A percentile compares a stretch with the other conserved stretches of the same genome.
Conservation (phyloP, 495 filamentous ascomycete species). For the Penicillium turbatum region DNA sequence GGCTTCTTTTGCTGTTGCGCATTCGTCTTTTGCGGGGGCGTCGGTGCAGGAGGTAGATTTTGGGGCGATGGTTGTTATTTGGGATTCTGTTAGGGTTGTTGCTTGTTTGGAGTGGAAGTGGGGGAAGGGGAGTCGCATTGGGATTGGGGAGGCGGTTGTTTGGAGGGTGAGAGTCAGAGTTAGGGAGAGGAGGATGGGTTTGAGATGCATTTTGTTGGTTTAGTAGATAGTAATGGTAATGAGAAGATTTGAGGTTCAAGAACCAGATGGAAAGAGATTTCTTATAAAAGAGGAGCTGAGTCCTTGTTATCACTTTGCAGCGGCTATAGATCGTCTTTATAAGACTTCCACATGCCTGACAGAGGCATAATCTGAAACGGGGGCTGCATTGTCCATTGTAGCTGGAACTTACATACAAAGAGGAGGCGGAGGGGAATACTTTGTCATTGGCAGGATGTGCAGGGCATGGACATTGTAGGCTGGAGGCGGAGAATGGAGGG, state of each 20-base stretch:
- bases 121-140: slow-evolving; percentile 3
- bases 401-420: slow-evolving; percentile 5
- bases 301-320: background rate
- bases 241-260: background rate
- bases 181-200: slow-evolving; percentile 12
- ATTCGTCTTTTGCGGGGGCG: slow-evolving; percentile 49
- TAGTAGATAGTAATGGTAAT: background rate
- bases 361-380: background rate
- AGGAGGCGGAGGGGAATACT: background rate
- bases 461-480: slow-evolving; percentile 1
- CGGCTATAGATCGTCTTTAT: background rate
- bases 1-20: slow-evolving; percentile 61
- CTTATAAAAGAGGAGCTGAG: background rate
- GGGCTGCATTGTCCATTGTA: background rate
- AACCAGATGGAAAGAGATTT: no score
- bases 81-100: slow-evolving; percentile 34
- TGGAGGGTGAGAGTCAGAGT: slow-evolving; percentile 17
- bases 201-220: slow-evolving; percentile 3
- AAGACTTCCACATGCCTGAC: background rate
- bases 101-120: background rate
- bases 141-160: slow-evolving; percentile 12
- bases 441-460: background rate
- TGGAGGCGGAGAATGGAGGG: slow-evolving; percentile 3
- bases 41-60: slow-evolving; percentile 45
- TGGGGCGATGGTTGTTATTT: slow-evolving; percentile 53